phyloP scores from a whole-genome alignment of 2,329 filamentous ascomycete genomes.

The Phoma sp. region DNA sequence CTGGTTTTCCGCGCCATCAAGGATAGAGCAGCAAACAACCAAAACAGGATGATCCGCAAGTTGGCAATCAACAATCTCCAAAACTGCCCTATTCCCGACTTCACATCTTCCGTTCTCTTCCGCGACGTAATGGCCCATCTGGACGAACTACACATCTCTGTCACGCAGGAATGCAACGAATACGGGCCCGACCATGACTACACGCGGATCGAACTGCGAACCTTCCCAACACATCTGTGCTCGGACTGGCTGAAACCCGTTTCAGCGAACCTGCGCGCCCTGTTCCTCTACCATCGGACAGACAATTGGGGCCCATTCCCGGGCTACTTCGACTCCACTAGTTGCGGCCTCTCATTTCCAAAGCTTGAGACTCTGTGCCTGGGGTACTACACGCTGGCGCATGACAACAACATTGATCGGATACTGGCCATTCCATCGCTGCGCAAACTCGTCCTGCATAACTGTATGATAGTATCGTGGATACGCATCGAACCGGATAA shows the following conservation, averaged over 20 bases:
- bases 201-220: conserved; percentile 13
- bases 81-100: conserved; percentile 10
- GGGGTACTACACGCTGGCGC: conserved; percentile 20
- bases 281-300: conserved; percentile 1
- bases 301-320: conserved; percentile 22
- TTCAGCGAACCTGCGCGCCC: conserved; percentile 6
- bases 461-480: conserved; percentile 17
- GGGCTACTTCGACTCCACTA: conserved; percentile 11
- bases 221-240: conserved; percentile 10
- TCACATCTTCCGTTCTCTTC: conserved; percentile 15
- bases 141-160: conserved; percentile 14
- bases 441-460: conserved; percentile 12
- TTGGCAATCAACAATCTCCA: conserved; percentile 17
- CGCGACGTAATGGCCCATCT: conserved; percentile 12
- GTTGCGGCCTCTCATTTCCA: conserved; percentile 9
- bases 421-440: conserved; percentile 10
- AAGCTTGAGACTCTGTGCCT: conserved; percentile 14
- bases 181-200: conserved; percentile 14
- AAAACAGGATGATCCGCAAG: conserved; percentile 14
- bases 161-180: conserved; percentile 15
- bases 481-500: neutral
- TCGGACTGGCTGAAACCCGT: conserved; percentile 14
- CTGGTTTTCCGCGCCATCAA: neutral
- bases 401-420: conserved; percentile 18
- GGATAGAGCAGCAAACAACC: neutral